Percentiles rank a stretch among this genome's conserved stretches.
These are phyloP conservation scores for Backusella liffmaniae DNA, from an alignment of 192 early-diverging fungal genomes.

Conservation along the genomic window DNA sequence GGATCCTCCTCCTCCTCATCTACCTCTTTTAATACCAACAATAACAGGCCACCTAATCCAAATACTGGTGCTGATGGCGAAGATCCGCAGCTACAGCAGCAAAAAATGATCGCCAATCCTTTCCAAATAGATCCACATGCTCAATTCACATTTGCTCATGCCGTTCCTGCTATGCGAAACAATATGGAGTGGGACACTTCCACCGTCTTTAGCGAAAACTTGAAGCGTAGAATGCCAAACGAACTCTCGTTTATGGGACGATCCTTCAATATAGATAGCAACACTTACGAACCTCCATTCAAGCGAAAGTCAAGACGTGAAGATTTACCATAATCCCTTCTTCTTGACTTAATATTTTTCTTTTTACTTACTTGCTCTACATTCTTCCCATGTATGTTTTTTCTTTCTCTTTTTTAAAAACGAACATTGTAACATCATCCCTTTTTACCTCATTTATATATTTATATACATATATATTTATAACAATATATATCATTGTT, in stretches of 20 bases:
- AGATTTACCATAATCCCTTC: neutral
- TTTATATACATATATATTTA: neutral
- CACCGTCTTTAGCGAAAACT: conserved; percentile 3
- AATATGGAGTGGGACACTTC: conserved; percentile 6
- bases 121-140: conserved; percentile 38
- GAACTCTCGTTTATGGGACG: conserved; percentile 38
- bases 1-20: conserved; percentile 4
- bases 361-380: no score
- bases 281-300: conserved; percentile 28
- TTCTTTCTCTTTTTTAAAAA: neutral
- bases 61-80: neutral
- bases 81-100: conserved; percentile 3
- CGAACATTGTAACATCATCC: conserved; percentile 15
- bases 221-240: conserved; percentile 18
- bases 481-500: neutral
- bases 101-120: conserved; percentile 13
- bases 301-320: conserved; percentile 30
- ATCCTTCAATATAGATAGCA: conserved; percentile 21
- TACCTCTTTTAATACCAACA: conserved; percentile 1
- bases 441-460: conserved; percentile 1
- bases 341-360: neutral
- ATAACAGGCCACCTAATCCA: neutral
- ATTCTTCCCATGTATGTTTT: neutral
- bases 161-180: neutral
- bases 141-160: conserved; percentile 37